Evolutionary conservation across 176 grass and related monocot genomes (phyloP).

Genomic region (Stipa capillata): DNA sequence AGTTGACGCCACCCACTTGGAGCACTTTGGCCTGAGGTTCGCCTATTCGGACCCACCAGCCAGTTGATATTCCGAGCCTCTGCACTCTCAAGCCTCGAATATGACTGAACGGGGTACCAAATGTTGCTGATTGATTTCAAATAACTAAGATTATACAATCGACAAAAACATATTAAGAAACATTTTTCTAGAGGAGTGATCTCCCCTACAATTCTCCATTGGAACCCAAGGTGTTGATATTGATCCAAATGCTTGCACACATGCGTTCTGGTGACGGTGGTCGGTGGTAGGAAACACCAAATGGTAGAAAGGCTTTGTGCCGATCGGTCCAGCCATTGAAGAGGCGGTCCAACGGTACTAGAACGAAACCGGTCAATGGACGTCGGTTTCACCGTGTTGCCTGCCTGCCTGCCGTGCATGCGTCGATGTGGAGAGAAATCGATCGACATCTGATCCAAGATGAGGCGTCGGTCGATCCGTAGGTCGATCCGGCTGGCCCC

Average conservation of each 20-base stretch:
- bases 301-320: background rate
- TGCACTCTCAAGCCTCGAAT: no score
- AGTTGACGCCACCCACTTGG: conserved; percentile 9
- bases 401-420: background rate
- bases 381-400: background rate
- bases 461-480: background rate
- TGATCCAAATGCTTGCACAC: no score
- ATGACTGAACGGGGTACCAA: no score
- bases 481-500: background rate
- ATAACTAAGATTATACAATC: no score
- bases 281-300: no score
- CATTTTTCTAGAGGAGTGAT: no score
- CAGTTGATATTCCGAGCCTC: background rate
- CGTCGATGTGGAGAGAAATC: background rate
- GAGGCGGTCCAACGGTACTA: background rate
- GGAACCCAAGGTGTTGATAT: no score
- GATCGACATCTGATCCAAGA: background rate
- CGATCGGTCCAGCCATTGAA: background rate
- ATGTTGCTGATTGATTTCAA: no score
- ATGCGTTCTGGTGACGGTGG: no score
- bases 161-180: no score
- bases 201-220: no score
- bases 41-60: background rate
- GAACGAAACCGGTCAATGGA: background rate
- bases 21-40: background rate